Conservation (phyloP, 108 stramenopile species). For the Stephanodiscus minutulus region DNA sequence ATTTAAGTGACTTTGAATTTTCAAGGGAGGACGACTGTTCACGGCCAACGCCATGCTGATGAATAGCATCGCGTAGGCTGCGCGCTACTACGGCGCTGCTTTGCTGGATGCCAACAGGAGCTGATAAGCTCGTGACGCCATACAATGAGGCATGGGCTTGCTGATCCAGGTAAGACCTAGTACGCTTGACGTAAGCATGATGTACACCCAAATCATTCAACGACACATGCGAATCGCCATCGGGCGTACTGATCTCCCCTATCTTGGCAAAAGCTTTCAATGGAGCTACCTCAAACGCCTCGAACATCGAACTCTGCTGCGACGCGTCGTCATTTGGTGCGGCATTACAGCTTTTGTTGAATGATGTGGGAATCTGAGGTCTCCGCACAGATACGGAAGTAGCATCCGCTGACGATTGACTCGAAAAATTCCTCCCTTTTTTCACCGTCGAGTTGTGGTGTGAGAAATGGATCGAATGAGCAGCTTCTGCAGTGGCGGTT, state of each 20-base stretch:
- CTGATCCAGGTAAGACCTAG: neutral
- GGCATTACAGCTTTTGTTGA: neutral
- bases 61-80: neutral
- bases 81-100: neutral
- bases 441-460: too few species aligned
- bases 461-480: too few species aligned
- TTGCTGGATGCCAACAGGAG: neutral
- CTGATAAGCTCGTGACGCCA: neutral
- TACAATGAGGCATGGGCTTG: neutral
- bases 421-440: too few species aligned
- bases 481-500: too few species aligned
- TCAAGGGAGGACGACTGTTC: neutral
- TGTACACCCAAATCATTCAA: slow-evolving; percentile 19
- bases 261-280: neutral
- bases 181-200: slow-evolving; percentile 4
- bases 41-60: neutral
- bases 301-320: slow-evolving; percentile 16
- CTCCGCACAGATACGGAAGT: too few species aligned
- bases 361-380: neutral
- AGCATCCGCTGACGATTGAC: too few species aligned
- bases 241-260: neutral
- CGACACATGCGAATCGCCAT: neutral
- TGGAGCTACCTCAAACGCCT: slow-evolving; percentile 18
- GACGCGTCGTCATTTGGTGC: neutral
- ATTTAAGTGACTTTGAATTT: neutral